These are phyloP conservation scores for Candida ponderosae DNA, from an alignment of 805 yeast species.

Conservation along the genomic window DNA sequence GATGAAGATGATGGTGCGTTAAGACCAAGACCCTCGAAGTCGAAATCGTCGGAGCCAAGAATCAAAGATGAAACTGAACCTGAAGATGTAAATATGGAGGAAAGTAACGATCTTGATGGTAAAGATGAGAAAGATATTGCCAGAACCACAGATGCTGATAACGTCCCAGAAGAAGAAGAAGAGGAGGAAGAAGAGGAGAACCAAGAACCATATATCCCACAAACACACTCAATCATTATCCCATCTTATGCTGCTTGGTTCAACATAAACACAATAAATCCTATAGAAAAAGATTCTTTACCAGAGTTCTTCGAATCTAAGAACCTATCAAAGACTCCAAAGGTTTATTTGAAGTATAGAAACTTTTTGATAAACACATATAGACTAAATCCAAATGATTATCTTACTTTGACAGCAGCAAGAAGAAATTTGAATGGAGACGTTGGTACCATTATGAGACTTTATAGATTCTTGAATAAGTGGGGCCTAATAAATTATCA, in stretches of 20 bases:
- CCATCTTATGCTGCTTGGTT: conserved; percentile 92
- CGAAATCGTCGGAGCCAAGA: conserved; percentile 7
- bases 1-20: conserved; percentile 4
- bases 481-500: conserved; percentile 96
- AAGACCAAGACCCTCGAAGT: conserved; percentile 4
- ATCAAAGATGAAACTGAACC: conserved; percentile 10
- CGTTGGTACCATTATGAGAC: conserved; percentile 79
- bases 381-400: conserved; percentile 83
- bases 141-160: conserved; percentile 3
- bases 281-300: conserved; percentile 72
- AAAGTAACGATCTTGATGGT: conserved; percentile 3
- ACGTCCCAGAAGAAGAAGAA: conserved; percentile 4
- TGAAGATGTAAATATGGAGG: conserved; percentile 7
- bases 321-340: conserved; percentile 73
- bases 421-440: conserved; percentile 89
- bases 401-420: conserved; percentile 81
- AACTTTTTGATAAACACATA: conserved; percentile 87
- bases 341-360: conserved; percentile 72
- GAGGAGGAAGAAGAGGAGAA: conserved; percentile 8
- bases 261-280: conserved; percentile 59
- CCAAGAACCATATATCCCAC: conserved; percentile 29
- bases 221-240: conserved; percentile 75
- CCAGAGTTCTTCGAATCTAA: conserved; percentile 81
- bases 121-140: conserved; percentile 3
- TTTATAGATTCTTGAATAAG: conserved; percentile 74